Evolutionary conservation across 805 yeast species (phyloP).

Genomic region (Sungouiella thailandica): DNA sequence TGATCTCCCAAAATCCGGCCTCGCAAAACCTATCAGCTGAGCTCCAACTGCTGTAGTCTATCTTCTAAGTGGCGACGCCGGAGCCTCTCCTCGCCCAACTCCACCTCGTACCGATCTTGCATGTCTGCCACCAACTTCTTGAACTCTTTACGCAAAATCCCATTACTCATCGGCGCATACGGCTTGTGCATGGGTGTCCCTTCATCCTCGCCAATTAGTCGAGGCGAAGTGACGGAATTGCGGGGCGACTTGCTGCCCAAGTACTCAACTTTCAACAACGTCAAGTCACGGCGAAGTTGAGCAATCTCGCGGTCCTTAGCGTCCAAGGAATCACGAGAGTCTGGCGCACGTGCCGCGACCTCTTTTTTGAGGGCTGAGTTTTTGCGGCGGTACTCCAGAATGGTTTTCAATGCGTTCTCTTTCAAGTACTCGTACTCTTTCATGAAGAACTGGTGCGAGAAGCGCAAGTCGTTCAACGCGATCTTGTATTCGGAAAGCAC

Average conservation of each 20-base stretch:
- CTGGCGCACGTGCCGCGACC: slow-evolving; percentile 21
- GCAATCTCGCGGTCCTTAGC: slow-evolving; percentile 37
- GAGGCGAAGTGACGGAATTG: slow-evolving; percentile 2
- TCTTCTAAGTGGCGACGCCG: slow-evolving; percentile 41
- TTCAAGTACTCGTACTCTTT: slow-evolving; percentile 67
- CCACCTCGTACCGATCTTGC: slow-evolving; percentile 56
- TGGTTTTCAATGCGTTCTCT: slow-evolving; percentile 46
- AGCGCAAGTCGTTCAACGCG: slow-evolving; percentile 63
- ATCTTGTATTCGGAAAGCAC: slow-evolving; percentile 40
- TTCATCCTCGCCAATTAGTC: slow-evolving; percentile 16
- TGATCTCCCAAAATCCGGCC: no score
- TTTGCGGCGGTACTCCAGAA: slow-evolving; percentile 51
- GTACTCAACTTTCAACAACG: slow-evolving; percentile 39
- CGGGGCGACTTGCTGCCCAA: slow-evolving; percentile 29
- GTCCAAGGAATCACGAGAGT: slow-evolving; percentile 8
- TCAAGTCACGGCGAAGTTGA: slow-evolving; percentile 42
- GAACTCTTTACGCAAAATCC: slow-evolving; percentile 63
- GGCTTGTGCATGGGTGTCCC: slow-evolving; percentile 7
- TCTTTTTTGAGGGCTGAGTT: slow-evolving; percentile 49
- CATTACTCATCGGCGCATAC: slow-evolving; percentile 31
- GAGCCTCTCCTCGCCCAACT: slow-evolving; percentile 52
- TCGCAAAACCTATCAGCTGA: no score
- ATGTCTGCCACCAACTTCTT: slow-evolving; percentile 59
- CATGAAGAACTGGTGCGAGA: slow-evolving; percentile 65
- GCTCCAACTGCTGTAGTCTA: slow-evolving; percentile 2